Percentiles rank a stretch among this genome's conserved stretches.
These are phyloP conservation scores for Claviceps spartinae DNA, from an alignment of 2,329 filamentous ascomycete genomes.

Conservation along the genomic window DNA sequence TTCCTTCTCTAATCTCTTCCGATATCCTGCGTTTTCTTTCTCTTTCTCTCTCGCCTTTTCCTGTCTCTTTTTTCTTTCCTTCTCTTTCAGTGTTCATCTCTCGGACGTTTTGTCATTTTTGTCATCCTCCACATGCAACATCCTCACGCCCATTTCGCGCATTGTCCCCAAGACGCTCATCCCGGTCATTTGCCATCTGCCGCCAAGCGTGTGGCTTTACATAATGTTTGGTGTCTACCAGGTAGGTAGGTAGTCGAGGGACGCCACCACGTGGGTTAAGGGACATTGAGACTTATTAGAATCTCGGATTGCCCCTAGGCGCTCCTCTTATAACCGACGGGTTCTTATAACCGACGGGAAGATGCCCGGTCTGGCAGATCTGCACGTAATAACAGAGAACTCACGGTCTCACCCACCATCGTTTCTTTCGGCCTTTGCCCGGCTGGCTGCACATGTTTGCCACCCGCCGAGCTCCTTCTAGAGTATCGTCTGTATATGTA, in stretches of 20 bases:
- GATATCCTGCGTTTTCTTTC: background rate
- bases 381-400: background rate
- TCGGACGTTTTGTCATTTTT: background rate
- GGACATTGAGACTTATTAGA: too few species aligned
- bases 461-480: background rate
- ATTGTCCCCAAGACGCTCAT: background rate
- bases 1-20: too few species aligned
- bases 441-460: background rate
- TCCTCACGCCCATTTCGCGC: background rate
- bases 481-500: background rate
- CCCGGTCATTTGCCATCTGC: background rate
- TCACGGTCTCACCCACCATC: background rate
- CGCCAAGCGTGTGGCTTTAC: too few species aligned
- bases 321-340: too few species aligned
- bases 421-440: background rate
- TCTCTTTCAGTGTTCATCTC: background rate
- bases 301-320: too few species aligned
- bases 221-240: too few species aligned
- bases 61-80: background rate
- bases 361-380: background rate
- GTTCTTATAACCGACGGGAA: background rate
- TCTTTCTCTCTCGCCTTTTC: background rate
- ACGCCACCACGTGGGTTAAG: too few species aligned
- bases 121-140: background rate
- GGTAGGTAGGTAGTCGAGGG: too few species aligned